Evolutionary conservation across 768 basidiomycete genomes (phyloP).

Genomic region (Pholiota molesta): DNA sequence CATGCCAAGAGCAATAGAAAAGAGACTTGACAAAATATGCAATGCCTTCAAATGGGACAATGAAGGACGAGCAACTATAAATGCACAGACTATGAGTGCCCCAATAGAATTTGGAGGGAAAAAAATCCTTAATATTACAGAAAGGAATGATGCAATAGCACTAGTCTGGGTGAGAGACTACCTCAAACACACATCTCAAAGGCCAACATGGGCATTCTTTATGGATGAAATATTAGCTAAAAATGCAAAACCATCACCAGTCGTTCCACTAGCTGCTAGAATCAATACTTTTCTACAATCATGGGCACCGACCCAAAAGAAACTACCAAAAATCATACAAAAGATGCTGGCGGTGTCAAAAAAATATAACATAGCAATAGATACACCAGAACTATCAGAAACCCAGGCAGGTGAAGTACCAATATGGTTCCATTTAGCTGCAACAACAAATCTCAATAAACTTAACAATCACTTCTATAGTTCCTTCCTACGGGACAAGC

Average conservation of each 20-base stretch:
- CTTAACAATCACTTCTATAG: conserved; percentile 3
- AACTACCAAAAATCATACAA: not conserved
- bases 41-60: conserved; percentile 24
- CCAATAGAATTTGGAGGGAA: not conserved
- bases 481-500: not conserved
- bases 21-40: conserved; percentile 21
- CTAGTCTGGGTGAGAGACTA: not conserved
- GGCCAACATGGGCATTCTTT: not conserved
- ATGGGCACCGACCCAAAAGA: not conserved
- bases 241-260: not conserved
- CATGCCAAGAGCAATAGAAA: conserved; percentile 27
- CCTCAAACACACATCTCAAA: not conserved
- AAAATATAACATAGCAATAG: not conserved
- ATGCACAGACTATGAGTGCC: conserved; percentile 13
- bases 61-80: conserved; percentile 16
- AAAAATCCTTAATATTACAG: not conserved
- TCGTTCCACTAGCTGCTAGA: not conserved
- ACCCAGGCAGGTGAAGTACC: not conserved
- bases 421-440: not conserved
- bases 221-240: not conserved
- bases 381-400: not conserved
- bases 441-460: not conserved
- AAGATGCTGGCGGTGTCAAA: not conserved
- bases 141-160: conserved; percentile 2
- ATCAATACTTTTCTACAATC: not conserved